A percentile compares a stretch with the other conserved stretches of the same genome.
phyloP scores from a whole-genome alignment of 2,329 filamentous ascomycete genomes.

The Cytospora leucostoma region DNA sequence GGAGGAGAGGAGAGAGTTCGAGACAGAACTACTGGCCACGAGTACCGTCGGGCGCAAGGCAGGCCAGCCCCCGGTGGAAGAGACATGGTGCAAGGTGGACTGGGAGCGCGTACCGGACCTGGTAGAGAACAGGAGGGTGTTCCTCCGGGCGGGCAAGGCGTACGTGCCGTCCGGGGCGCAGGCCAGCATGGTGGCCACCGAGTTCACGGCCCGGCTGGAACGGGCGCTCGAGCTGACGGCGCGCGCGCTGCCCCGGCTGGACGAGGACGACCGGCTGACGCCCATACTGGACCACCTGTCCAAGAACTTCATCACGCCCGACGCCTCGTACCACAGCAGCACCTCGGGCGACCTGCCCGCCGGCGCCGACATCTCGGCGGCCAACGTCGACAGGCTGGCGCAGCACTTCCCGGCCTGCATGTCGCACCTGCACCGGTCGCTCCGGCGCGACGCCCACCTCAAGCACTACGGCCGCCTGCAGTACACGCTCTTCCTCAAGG shows the following conservation, averaged over 20 bases:
- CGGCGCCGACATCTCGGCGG: slow-evolving; percentile 74
- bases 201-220: slow-evolving; percentile 80
- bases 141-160: slow-evolving; percentile 79
- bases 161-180: slow-evolving; percentile 90
- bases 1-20: slow-evolving; percentile 70
- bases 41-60: slow-evolving; percentile 43
- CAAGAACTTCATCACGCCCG: slow-evolving; percentile 92
- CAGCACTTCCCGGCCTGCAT: slow-evolving; percentile 91
- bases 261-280: slow-evolving; percentile 89
- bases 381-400: slow-evolving; percentile 77
- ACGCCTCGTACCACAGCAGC: slow-evolving; percentile 73
- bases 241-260: slow-evolving; percentile 85
- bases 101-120: slow-evolving; percentile 92
- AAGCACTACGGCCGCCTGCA: slow-evolving; percentile 93
- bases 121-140: slow-evolving; percentile 76
- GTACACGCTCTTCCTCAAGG: slow-evolving; percentile 95
- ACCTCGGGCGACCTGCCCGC: slow-evolving; percentile 57
- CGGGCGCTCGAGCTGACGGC: slow-evolving; percentile 84
- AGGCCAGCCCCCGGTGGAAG: slow-evolving; percentile 57
- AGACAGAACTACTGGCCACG: slow-evolving; percentile 60
- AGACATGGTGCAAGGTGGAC: slow-evolving; percentile 93
- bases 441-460: slow-evolving; percentile 85
- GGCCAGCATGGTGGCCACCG: slow-evolving; percentile 82
- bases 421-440: slow-evolving; percentile 82
- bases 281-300: slow-evolving; percentile 75